phyloP scores from a whole-genome alignment of 2,329 filamentous ascomycete genomes.

The Aspergillus vadensis region DNA sequence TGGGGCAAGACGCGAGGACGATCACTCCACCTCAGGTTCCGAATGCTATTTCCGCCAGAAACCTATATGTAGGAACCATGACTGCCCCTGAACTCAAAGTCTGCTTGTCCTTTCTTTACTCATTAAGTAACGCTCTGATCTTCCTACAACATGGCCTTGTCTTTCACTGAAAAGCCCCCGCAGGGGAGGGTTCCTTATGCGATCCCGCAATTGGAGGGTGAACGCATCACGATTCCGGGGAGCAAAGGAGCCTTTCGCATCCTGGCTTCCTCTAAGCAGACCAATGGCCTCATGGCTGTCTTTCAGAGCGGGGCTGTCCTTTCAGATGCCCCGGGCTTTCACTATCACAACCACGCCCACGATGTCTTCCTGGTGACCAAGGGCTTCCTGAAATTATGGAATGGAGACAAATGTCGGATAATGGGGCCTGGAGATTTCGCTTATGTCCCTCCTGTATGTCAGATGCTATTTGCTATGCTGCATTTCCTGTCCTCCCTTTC shows the following conservation, averaged over 20 bases:
- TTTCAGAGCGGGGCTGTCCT: constrained; percentile 53
- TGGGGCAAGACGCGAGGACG: neutral
- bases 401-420: constrained; percentile 57
- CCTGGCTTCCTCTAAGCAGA: constrained; percentile 55
- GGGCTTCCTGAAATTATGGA: constrained; percentile 59
- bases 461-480: neutral
- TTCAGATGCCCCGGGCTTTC: constrained; percentile 50
- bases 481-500: neutral
- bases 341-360: constrained; percentile 59
- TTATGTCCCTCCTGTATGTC: constrained; percentile 56
- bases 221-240: constrained; percentile 55
- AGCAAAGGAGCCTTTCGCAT: constrained; percentile 56
- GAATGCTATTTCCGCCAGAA: neutral
- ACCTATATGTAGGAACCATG: neutral
- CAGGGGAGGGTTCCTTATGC: constrained; percentile 46
- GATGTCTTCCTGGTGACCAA: constrained; percentile 61
- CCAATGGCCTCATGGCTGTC: constrained; percentile 53
- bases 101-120: neutral
- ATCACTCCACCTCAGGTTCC: neutral
- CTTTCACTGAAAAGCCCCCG: constrained; percentile 38
- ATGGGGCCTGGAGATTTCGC: constrained; percentile 60
- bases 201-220: constrained; percentile 54
- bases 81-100: neutral
- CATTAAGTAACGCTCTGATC: neutral
- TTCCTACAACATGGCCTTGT: constrained; percentile 26